Base-by-base conservation (phyloP, 2,329 filamentous ascomycete genomes). In the Trichophyton mentagrophytes region DNA sequence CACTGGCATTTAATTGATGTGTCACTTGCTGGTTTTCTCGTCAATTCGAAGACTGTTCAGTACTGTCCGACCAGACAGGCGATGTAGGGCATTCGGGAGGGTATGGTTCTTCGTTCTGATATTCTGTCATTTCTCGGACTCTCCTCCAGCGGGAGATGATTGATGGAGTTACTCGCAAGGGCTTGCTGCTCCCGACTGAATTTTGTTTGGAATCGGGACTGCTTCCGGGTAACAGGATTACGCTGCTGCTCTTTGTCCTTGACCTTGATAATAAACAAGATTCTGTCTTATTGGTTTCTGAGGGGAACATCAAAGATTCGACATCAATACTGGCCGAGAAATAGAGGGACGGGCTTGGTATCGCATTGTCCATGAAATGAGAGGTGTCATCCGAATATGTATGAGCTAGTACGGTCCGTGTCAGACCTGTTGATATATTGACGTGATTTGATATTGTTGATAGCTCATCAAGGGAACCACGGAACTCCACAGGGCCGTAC, bases 201-300 rank as follows among this genome's bases (percentile, higher is more conserved):
- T 17, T 25, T 36, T 13, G 17, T 36, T 33, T 33, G n/a, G 51
- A 55, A 3, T 36, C 51, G 17, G 51, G 51, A 8, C 40, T 57
- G 7, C 17, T 30, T 7, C 68, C 68, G 0, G 69, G 69, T 2
- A 71, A 66, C 11, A 69, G 58, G 46, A 71, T 65, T 1, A 70
- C 59, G 55, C 64, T 71, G 60, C 69, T 70, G 22, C 68, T 68
- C 15, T 66, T 59, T 36, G 67, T 69, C 22, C 62, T 58, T 20
- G 58, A 57, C n/a, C 60, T 62, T 8, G 56, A 60, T 25, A 53
- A 22, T 30, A 44, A 53, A 15, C 8, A 33, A 2, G 47, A 15
- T 25, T 59, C 25, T 2, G 40, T 11, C 30, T 13, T 13, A 38
- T 47, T 8, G 13, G 17, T 11, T 4, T 15, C 51, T 8, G 36